Evolutionary conservation across 2,329 filamentous ascomycete genomes (phyloP), one percentile per base, ranked within the genome.

Genomic region (Cladosporium sphaerospermum): DNA sequence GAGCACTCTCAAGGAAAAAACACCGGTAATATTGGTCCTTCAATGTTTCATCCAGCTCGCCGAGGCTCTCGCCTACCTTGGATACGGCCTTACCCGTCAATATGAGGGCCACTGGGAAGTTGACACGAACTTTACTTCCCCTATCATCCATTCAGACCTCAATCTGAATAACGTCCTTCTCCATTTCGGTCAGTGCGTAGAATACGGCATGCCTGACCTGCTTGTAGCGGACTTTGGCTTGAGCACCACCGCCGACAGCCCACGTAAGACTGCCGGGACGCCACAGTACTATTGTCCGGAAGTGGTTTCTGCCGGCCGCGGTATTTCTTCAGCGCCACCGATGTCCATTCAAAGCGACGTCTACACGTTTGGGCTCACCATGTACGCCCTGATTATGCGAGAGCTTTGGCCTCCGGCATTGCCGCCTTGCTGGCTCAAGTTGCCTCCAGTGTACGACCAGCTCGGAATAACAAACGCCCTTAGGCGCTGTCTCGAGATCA

Each of bases 51-150:
- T 45, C 9, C 57, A 57, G 23, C 56, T 67, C 49, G 52, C 59
- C 39, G 54, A 61, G 11, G 63, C 59, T 5, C 41, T 66, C 3
- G 59, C 56, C 4, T 65, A 55, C 53, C 37, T 67, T n/a, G 61
- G 63, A 16, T 49, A 58, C 6, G 31, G 48, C 41, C 42, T 41
- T 1, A 23, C 39, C 9, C 51, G 54, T 23, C 18, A 36, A 7
- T 36, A 2, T 9, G 10, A 50, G 6, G 42, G 47, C 31, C 10
- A 19, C 2, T 34, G 6, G 4, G 47, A 50, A 8, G n/a, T n/a
- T 14, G 9, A 14, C 6, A 6, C 10, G 3, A 18, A 28, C 23
- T 28, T 28, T 28, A 28, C 23, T 28, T 5, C 6, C 8, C 18
- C 41, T 4, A 45, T 63, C 36, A 36, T 63, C 28, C 57, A 65